Conservation (phyloP, 306 rosid species). For the Pachyrhizus erosus region DNA sequence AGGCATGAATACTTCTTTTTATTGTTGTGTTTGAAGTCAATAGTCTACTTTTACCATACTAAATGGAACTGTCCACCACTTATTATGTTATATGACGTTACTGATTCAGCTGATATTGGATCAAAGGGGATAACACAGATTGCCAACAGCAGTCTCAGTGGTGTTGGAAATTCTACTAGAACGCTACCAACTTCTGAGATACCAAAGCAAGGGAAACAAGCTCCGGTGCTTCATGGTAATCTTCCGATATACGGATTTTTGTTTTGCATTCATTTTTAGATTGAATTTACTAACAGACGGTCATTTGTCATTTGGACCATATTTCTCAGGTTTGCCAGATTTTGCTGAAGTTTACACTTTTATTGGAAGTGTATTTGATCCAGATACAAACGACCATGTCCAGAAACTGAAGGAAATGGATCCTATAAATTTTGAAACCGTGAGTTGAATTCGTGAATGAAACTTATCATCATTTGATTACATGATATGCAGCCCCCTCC, state of each 20-base stretch:
- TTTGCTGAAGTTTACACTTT: constrained; percentile 69
- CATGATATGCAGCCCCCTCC: not conserved
- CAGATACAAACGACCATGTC: constrained; percentile 67
- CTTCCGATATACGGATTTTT: constrained; percentile 3
- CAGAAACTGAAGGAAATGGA: constrained; percentile 85
- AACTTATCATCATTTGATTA: not conserved
- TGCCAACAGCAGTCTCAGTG: constrained; percentile 48
- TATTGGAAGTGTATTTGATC: constrained; percentile 62
- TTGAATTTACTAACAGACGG: not conserved
- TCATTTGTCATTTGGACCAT: constrained; percentile 4
- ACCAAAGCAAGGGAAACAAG: constrained; percentile 59
- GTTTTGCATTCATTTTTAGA: not conserved
- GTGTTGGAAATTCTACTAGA: constrained; percentile 55
- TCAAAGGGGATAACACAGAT: constrained; percentile 61
- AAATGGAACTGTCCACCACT: constrained; percentile 57
- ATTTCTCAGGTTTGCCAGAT: constrained; percentile 67
- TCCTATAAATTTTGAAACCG: constrained; percentile 84
- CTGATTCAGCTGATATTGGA: constrained; percentile 82
- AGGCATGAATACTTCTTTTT: constrained; percentile 53
- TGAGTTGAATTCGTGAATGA: constrained; percentile 47
- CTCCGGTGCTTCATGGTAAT: constrained; percentile 62
- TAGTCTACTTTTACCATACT: not conserved
- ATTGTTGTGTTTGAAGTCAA: not conserved
- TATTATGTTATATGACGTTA: constrained; percentile 43
- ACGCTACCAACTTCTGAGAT: constrained; percentile 48